Conservation (phyloP, 2,329 filamentous ascomycete species). For the Pochonia chlamydosporia region DNA sequence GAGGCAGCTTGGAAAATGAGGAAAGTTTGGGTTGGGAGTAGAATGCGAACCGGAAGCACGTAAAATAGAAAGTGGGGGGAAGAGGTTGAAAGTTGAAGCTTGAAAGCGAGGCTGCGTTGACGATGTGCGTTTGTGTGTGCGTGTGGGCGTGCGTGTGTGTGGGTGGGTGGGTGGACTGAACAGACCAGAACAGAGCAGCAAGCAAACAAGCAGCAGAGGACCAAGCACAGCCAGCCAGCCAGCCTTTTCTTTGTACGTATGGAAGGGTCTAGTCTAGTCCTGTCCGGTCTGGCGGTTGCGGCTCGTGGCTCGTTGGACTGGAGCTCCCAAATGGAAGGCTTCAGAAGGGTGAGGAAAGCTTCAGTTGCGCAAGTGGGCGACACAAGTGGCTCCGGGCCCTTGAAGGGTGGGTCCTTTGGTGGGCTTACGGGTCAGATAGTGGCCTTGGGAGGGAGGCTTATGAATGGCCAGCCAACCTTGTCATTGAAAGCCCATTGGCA, state of each 20-base stretch:
- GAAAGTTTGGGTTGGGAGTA: background rate
- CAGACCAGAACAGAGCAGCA: background rate
- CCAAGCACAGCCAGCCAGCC: too few relatives aligned
- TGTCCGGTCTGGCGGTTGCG: conserved; percentile 5
- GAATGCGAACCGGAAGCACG: background rate
- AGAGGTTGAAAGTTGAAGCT: conserved; percentile 3
- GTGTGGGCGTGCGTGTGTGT: background rate
- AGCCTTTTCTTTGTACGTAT: too few relatives aligned
- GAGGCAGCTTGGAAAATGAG: too few relatives aligned
- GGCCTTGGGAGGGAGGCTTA: too few relatives aligned
- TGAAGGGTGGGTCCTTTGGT: background rate
- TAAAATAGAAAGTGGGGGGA: background rate
- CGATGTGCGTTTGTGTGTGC: background rate
- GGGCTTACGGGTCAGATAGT: too few relatives aligned
- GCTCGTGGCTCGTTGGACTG: background rate
- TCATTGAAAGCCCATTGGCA: too few relatives aligned
- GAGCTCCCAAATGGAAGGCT: conserved; percentile 9
- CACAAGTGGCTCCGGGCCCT: background rate
- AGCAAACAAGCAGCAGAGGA: too few relatives aligned
- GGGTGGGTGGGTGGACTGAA: background rate
- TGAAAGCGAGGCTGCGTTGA: conserved; percentile 4
- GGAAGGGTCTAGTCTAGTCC: too few relatives aligned
- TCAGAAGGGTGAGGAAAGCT: conserved; percentile 11
- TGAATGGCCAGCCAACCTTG: too few relatives aligned
- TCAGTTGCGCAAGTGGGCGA: background rate